Percentiles rank a stretch among this genome's conserved stretches.
These are phyloP conservation scores for Coniferiporia sulphurascens DNA, from an alignment of 1,284 basidiomycete genomes.

Conservation along the genomic window DNA sequence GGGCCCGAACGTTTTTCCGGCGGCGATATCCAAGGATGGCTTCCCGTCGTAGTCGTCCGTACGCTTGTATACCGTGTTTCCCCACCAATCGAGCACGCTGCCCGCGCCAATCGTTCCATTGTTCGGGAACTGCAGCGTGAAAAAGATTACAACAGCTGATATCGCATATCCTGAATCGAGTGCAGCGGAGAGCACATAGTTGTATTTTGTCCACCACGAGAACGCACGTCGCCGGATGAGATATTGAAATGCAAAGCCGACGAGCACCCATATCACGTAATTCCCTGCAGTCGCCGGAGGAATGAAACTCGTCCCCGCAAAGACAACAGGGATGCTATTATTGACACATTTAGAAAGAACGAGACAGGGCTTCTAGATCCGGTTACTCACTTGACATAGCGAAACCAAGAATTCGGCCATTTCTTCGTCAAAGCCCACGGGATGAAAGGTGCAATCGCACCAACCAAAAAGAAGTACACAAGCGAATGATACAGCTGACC, in stretches of 20 bases:
- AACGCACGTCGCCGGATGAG: conserved; percentile 44
- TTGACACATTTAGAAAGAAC: too few species aligned
- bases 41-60: too few species aligned
- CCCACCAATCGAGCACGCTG: too few species aligned
- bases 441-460: conserved; percentile 40
- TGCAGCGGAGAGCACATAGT: conserved; percentile 29
- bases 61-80: too few species aligned
- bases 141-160: too few species aligned
- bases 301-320: conserved; percentile 36
- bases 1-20: too few species aligned
- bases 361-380: background rate
- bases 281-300: conserved; percentile 39
- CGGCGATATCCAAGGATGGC: too few species aligned
- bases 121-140: too few species aligned
- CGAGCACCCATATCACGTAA: conserved; percentile 40
- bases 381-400: conserved; percentile 39
- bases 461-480: conserved; percentile 44
- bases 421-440: conserved; percentile 37
- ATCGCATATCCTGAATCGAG: too few species aligned
- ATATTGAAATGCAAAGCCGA: conserved; percentile 60
- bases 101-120: too few species aligned
- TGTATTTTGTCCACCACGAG: conserved; percentile 45
- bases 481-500: conserved; percentile 34
- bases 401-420: conserved; percentile 40
- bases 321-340: conserved; percentile 30